Conservation (phyloP, 495 filamentous ascomycete genomes). For the Astrocystis sublimbata region DNA sequence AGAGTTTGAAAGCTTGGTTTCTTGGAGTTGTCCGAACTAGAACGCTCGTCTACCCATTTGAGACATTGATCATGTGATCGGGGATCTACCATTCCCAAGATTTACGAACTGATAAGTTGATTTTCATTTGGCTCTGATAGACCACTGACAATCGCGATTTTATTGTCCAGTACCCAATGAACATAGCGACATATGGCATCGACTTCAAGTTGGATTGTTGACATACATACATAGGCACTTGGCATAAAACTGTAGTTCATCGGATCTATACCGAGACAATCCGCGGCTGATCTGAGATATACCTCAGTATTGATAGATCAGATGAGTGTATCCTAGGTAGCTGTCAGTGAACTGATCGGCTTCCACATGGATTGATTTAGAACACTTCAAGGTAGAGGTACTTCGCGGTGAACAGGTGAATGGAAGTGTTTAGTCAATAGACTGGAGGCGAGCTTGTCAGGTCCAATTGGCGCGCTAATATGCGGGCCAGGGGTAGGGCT, state of each 20-base stretch:
- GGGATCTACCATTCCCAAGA: background rate
- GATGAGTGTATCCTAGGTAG: background rate
- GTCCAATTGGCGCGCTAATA: slow-evolving; percentile 15
- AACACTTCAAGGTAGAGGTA: slow-evolving; percentile 6
- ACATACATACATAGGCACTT: no score
- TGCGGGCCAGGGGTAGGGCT: slow-evolving; percentile 4
- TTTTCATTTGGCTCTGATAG: background rate
- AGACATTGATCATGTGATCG: background rate
- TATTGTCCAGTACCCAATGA: background rate
- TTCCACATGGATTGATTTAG: background rate
- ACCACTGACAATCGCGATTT: background rate
- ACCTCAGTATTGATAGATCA: background rate
- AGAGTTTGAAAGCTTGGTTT: background rate
- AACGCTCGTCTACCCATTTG: background rate
- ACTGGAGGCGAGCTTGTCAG: background rate
- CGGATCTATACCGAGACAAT: background rate
- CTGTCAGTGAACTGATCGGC: background rate
- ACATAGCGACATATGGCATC: no score
- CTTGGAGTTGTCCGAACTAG: background rate
- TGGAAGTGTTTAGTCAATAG: background rate
- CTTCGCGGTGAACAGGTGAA: slow-evolving; percentile 7
- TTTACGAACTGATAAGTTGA: no score
- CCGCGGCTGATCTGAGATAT: background rate
- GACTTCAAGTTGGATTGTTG: background rate
- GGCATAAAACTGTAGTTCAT: background rate